Evolutionary conservation across 371 early-diverging fungal genomes (phyloP), one percentile per base, ranked within the genome.

Genomic region (Syncephalastrum monosporum): DNA sequence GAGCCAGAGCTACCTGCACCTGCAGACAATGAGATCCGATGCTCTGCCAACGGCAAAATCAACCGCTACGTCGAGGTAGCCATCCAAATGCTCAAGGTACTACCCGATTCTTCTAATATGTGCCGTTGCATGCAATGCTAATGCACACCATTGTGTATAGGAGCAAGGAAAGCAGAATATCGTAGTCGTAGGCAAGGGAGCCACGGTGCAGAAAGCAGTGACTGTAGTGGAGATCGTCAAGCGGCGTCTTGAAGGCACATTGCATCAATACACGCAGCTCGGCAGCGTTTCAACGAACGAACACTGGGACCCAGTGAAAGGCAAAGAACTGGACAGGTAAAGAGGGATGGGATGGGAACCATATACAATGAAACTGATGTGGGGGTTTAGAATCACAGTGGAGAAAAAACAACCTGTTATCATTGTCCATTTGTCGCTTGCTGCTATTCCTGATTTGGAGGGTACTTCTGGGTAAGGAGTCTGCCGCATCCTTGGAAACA

Each of bases 211-310:
- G 56, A 85, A 85, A 42, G 79, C 86, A 19, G 85, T 88, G 0
- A 81, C 86, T 0, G 82, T 88, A 3, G 82, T 79, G 10, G 88
- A 88, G 55, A 84, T 88, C 50, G 71, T 83, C 17, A 88, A 86
- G 49, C 72, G 88, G 47, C 62, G 74, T 12, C 68, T 81, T 71
- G 74, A 78, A 50, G 85, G 85, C 0, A 61, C 77, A 1, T 49
- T 85, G 21, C 83, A 85, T 57, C 85, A 85, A 46, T 85, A 82
- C 47, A 85, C 82, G 27, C 82, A 85, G 38, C 64, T 85, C 6
- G 85, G 85, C 8, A 82, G 74, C 47, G 67, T 75, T 7, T 71
- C 74, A 8, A 71, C 77, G 2, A 62, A 61, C 19, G 83, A 85
- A 42, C 66, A 78, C 50, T 85, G 85, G 85, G 81, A 82, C 53